Evolutionary conservation across 164 flowering plant genomes (phyloP), one percentile per base, ranked within the genome.

Genomic region (Stephania cephalantha): DNA sequence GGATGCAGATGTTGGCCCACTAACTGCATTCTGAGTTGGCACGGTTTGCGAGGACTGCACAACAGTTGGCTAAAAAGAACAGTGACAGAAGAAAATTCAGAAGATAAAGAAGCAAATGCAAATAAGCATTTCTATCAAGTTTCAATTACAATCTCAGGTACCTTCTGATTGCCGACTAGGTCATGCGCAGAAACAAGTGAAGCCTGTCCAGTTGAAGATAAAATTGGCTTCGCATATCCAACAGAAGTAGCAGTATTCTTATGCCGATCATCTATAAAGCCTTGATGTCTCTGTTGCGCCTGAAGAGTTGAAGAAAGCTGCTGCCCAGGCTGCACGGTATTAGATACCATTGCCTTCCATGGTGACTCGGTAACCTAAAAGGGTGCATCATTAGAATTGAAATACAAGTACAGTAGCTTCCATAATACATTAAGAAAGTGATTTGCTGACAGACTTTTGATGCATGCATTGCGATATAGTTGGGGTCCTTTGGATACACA

Each of bases 211-310:
- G 82, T 66, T 76, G 94, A 68, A 70, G 92, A 76, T 69, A 82
- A 11, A 79, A 76, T 80, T 50, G 90, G 89, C 77, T 90, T 91
- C 20, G 35, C 31, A 70, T 82, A 87, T 82, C 69, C 83, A 71
- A 81, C 73, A 70, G 87, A 74, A 69, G 77, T 65, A 66, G 78
- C 77, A 63, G 87, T 77, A 13, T 82, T 45, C 78, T 84, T 95
- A 58, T 78, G 87, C 76, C 88, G 84, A 53, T 92, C 98, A 73
- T 88, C 98, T 69, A 85, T 65, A 64, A 83, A 81, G 70, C 81
- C 83, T 73, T 84, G 88, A 65, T 82, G 85, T 81, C 90, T 88
- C 65, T 84, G 92, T 72, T 89, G 98, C 77, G 85, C 82, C 76
- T 84, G 91, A 6, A 84, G 79, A 7, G 90, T 71, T 70, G 91